Base-by-base conservation (phyloP, 768 basidiomycete genomes). In the Boletus vinaceobasis region DNA sequence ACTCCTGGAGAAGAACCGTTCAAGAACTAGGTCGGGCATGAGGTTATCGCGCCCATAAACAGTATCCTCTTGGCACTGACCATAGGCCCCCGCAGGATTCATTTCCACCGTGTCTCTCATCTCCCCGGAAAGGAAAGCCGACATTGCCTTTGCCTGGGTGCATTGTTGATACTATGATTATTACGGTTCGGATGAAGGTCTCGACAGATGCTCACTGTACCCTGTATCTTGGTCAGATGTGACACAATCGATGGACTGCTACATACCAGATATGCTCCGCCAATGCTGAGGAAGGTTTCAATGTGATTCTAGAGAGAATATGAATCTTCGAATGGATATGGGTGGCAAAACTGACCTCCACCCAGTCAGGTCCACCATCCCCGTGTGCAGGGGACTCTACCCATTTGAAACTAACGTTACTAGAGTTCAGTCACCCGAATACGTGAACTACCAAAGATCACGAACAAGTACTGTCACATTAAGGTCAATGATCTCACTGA, bases 61-160 rank as follows among this genome's bases (percentile, higher is more conserved):
- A 19, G 3, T 21, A 37, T 21, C 27, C 26, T 42, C 44, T 21
- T 35, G 19, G 19, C 9, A 58, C 75, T 29, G 46, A 86, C 86
- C 86, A 67, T 90, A 89, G 46, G 85, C 83, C 15, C 87, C 90
- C 14, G 86, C 88, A 14, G 87, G 87, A 65, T 88, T 85, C 74
- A 94, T 79, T 65, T 91, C 84, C 5, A 93, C 90, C 0, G 93
- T 95, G 60, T 96, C 92, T 67, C 88, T 87, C 86, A 98, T 97
- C 72, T 98, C 96, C 11, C 96, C 96, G 0, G 91, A 93, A 38
- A 98, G 75, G 68, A 98, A 92, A 0, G 97, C 95, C 0, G 94
- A 73, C 91, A 98, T 94, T 0, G 95, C 90, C 74, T 98, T 99
- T 1, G 90, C 80, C 90, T 90, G 42, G 17, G n/a, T n/a, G 15